phyloP scores from a whole-genome alignment of 2,329 filamentous ascomycete genomes.

The Aspergillus brunneoviolaceus region DNA sequence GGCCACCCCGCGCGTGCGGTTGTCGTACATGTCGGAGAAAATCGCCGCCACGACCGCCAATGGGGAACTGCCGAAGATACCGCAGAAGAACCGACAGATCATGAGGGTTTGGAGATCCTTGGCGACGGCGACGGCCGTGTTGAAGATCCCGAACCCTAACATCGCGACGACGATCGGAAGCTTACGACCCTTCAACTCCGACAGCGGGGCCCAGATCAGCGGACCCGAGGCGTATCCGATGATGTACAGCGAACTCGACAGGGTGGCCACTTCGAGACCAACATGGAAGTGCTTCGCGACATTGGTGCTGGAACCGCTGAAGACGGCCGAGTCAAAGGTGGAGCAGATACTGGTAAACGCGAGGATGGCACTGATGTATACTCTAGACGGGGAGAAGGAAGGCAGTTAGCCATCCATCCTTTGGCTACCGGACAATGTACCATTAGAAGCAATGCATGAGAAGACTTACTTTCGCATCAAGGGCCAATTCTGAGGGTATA shows the following conservation, averaged over 20 bases:
- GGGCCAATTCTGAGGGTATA: constrained; percentile 56
- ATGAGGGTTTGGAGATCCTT: constrained; percentile 39
- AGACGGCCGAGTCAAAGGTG: constrained; percentile 59
- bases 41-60: constrained; percentile 43
- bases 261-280: constrained; percentile 38
- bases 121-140: constrained; percentile 43
- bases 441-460: no score
- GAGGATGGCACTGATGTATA: constrained; percentile 16
- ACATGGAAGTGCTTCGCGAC: constrained; percentile 53
- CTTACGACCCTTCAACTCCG: constrained; percentile 59
- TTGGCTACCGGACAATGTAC: no score
- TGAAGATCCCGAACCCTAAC: constrained; percentile 44
- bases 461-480: constrained; percentile 44
- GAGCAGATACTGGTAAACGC: constrained; percentile 32
- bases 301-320: constrained; percentile 60
- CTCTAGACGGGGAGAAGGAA: constrained; percentile 18
- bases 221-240: constrained; percentile 54
- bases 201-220: constrained; percentile 62
- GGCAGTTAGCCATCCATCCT: background rate
- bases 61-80: constrained; percentile 44
- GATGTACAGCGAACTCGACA: constrained; percentile 48
- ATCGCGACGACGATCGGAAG: constrained; percentile 47
- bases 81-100: constrained; percentile 46
- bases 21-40: constrained; percentile 51
- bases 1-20: constrained; percentile 32